phyloP scores from a whole-genome alignment of 805 yeast species.

The Zygotorulaspora danielsina region DNA sequence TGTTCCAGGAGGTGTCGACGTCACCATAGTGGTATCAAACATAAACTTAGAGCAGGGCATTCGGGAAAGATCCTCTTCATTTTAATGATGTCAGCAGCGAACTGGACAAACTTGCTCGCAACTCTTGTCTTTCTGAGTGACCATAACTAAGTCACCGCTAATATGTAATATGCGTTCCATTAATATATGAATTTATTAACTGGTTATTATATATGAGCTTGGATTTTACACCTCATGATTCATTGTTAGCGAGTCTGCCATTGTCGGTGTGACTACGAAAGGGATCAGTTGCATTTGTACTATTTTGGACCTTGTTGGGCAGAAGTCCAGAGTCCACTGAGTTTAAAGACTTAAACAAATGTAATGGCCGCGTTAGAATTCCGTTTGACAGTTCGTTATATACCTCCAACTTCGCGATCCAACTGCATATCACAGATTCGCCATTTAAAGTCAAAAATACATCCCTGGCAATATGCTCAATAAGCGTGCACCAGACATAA shows the following conservation, averaged over 20 bases:
- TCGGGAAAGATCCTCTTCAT: too few relatives aligned
- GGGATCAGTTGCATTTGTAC: not conserved
- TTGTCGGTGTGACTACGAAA: slow-evolving; percentile 1
- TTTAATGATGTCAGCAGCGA: too few relatives aligned
- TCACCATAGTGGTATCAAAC: too few relatives aligned
- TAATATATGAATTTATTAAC: too few relatives aligned
- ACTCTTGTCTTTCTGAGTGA: too few relatives aligned
- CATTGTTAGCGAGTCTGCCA: slow-evolving; percentile 10
- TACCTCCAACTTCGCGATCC: slow-evolving; percentile 23
- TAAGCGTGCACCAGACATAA: slow-evolving; percentile 32
- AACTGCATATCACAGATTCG: slow-evolving; percentile 16
- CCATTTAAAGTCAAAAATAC: slow-evolving; percentile 19
- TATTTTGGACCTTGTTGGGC: not conserved
- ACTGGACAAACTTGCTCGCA: too few relatives aligned
- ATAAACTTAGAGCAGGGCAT: too few relatives aligned
- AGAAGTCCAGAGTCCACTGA: slow-evolving; percentile 11
- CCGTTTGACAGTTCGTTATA: slow-evolving; percentile 28
- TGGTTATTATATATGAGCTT: not conserved
- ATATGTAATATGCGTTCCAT: too few relatives aligned
- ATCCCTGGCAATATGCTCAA: slow-evolving; percentile 28
- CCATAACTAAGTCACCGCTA: too few relatives aligned
- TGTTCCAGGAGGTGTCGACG: too few relatives aligned
- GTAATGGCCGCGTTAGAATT: slow-evolving; percentile 25
- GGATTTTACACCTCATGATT: too few relatives aligned
- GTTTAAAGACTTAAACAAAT: slow-evolving; percentile 23